Evolutionary conservation across 148 eudicot genomes (phyloP), one percentile per base, ranked within the genome.

Genomic region (Camellia sinensis): DNA sequence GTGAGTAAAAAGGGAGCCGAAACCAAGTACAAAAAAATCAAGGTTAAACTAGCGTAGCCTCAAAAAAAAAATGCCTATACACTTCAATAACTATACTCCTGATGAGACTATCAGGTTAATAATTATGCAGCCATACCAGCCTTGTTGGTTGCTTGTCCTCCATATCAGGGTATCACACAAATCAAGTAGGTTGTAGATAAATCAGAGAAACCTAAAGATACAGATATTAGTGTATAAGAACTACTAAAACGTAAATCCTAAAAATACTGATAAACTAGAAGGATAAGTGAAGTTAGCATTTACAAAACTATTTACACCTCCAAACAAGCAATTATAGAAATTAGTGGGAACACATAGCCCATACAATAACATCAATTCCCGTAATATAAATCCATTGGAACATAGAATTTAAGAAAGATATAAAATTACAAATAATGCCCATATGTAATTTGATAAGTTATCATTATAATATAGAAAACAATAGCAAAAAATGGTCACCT

Each of bases 401-500:
- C n/a, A 48, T 45, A 21, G 65, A 76, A 67, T 62, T 44, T 71
- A 64, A 22, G 56, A 69, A 44, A 67, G 72, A 37, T 75, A 60
- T 46, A 60, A 40, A n/a, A 67, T 29, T 72, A 66, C 19, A 74
- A 69, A 19, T 75, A 71, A 73, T 68, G 60, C 57, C 37, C 11
- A 76, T 80, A 86, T 67, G 60, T 76, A 63, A 83, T 84, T 40
- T 70, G 72, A 71, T 83, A 81, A 68, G 56, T 48, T 72, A 67
- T 53, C 71, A 74, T 53, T 78, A 80, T 76, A 65, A 45, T 80
- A 83, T 61, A 79, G 37, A 48, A 68, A 72, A 79, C 68, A 68
- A 67, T 73, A 85, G 88, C 82, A 85, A 84, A 82, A 80, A 84
- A 89, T 79, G 46, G 79, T 94, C 97, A 96, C 99, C 99, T 96